A percentile compares a stretch with the other conserved stretches of the same genome.
phyloP scores from a whole-genome alignment of 108 stramenopile genomes.

The Schizochytrium sp. region DNA sequence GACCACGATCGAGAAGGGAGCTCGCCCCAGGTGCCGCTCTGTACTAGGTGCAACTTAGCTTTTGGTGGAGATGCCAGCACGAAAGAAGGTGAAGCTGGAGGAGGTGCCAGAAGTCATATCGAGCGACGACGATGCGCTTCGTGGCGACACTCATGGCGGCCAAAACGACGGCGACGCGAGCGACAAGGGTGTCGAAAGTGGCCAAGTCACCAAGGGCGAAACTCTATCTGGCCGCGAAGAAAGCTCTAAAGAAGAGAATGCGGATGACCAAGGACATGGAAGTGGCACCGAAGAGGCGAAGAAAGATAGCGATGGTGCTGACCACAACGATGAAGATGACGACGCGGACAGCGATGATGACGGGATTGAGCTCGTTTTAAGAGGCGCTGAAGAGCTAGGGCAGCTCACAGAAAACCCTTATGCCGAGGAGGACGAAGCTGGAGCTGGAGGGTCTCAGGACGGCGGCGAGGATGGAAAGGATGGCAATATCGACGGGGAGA shows the following conservation, averaged over 20 bases:
- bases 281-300: not conserved
- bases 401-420: conserved; percentile 30
- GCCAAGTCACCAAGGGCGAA: not conserved
- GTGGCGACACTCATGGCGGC: too few species aligned
- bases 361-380: conserved; percentile 34
- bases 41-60: too few species aligned
- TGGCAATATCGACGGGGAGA: not conserved
- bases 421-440: not conserved
- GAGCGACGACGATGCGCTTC: too few species aligned
- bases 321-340: not conserved
- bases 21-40: too few species aligned
- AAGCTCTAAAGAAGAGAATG: not conserved
- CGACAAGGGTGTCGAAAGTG: not conserved
- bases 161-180: too few species aligned
- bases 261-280: not conserved
- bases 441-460: not conserved
- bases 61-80: too few species aligned
- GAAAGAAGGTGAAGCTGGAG: too few species aligned
- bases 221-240: too few species aligned
- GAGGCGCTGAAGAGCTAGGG: conserved; percentile 15
- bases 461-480: not conserved
- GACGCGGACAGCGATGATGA: conserved; percentile 56
- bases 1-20: too few species aligned
- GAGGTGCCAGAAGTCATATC: too few species aligned
- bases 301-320: not conserved